Evolutionary conservation across 768 basidiomycete species (phyloP).

Genomic region (Leccinum subgranulosum): DNA sequence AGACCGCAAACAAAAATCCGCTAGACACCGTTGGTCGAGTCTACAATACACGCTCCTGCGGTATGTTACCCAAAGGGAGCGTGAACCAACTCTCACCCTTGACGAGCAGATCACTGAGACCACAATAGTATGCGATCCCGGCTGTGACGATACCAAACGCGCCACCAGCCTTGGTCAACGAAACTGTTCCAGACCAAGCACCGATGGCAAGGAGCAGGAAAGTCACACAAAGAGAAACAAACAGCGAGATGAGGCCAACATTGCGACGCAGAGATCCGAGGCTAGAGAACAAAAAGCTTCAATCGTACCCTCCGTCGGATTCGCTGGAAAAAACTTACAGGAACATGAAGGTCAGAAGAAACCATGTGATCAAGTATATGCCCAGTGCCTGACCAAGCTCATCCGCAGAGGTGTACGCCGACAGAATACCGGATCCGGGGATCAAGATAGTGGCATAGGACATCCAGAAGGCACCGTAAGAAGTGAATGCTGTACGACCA

Average conservation of each 20-base stretch:
- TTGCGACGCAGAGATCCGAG: slow-evolving; percentile 51
- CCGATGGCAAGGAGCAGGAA: slow-evolving; percentile 46
- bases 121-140: slow-evolving; percentile 45
- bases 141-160: slow-evolving; percentile 45
- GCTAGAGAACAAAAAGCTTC: slow-evolving; percentile 23
- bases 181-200: slow-evolving; percentile 28
- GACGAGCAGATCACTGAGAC: slow-evolving; percentile 40
- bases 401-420: slow-evolving; percentile 42
- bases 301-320: background rate
- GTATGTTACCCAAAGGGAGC: slow-evolving; percentile 37
- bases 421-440: slow-evolving; percentile 60
- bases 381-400: slow-evolving; percentile 61
- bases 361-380: slow-evolving; percentile 75
- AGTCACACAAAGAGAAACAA: slow-evolving; percentile 52
- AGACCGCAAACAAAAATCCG: slow-evolving; percentile 1
- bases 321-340: slow-evolving; percentile 40
- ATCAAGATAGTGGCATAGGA: slow-evolving; percentile 74
- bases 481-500: slow-evolving; percentile 58
- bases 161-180: slow-evolving; percentile 40
- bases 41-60: slow-evolving; percentile 4
- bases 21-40: background rate
- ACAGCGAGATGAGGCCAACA: slow-evolving; percentile 45
- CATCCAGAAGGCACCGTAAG: slow-evolving; percentile 88
- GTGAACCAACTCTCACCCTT: slow-evolving; percentile 37
- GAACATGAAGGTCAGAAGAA: slow-evolving; percentile 65